phyloP scores from a whole-genome alignment of 495 filamentous ascomycete genomes.

The Daldinia vernicosa region DNA sequence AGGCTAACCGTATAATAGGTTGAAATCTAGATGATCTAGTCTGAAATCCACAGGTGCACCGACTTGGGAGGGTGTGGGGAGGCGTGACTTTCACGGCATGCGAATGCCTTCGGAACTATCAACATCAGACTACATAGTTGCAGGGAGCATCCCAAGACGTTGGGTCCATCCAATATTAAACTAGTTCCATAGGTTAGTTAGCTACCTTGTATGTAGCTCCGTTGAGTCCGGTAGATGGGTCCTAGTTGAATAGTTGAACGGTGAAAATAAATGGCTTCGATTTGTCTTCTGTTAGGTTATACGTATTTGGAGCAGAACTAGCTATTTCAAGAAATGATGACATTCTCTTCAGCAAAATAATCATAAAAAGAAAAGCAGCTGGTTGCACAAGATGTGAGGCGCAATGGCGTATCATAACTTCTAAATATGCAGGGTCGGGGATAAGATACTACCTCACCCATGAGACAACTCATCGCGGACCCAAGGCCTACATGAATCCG shows the following conservation, averaged over 20 bases:
- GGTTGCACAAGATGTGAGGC: slow-evolving; percentile 40
- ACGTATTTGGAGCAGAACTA: neutral
- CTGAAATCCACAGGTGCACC: slow-evolving; percentile 8
- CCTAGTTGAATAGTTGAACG: neutral
- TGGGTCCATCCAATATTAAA: slow-evolving; percentile 41
- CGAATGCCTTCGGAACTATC: slow-evolving; percentile 38
- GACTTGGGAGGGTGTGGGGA: slow-evolving; percentile 24
- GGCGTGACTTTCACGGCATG: slow-evolving; percentile 42
- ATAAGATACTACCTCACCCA: slow-evolving; percentile 39
- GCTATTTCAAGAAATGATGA: neutral
- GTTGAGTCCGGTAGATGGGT: slow-evolving; percentile 27
- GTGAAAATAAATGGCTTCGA: neutral
- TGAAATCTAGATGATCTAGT: neutral
- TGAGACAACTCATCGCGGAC: slow-evolving; percentile 41
- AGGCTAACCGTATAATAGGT: neutral
- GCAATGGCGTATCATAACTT: slow-evolving; percentile 22
- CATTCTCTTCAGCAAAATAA: neutral
- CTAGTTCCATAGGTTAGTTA: slow-evolving; percentile 23
- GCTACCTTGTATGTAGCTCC: slow-evolving; percentile 18
- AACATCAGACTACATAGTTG: slow-evolving; percentile 26
- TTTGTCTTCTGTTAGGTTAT: slow-evolving; percentile 10
- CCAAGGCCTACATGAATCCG: slow-evolving; percentile 26
- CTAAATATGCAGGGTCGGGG: slow-evolving; percentile 38
- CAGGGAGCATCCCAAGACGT: slow-evolving; percentile 43
- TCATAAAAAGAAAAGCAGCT: slow-evolving; percentile 2